Evolutionary conservation across 2,329 filamentous ascomycete genomes (phyloP).

Genomic region (Hymenoscyphus occultus): DNA sequence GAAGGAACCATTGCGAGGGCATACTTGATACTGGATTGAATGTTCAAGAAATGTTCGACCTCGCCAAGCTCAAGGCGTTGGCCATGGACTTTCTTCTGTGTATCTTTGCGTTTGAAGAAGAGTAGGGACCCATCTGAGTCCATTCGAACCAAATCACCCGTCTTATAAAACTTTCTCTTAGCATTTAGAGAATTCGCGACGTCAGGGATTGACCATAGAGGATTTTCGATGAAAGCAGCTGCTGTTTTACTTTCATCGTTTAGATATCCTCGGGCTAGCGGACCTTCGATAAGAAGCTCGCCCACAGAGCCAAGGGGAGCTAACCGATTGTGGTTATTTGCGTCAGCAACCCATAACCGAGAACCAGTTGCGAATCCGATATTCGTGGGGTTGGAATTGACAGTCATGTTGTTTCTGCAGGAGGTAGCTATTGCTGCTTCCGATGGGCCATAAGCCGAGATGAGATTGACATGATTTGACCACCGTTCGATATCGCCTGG

Average conservation of each 20-base stretch:
- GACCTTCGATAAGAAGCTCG: constrained; percentile 39
- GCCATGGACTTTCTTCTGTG: constrained; percentile 62
- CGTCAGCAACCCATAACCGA: constrained; percentile 11
- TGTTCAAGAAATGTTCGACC: constrained; percentile 39
- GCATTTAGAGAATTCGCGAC: not conserved
- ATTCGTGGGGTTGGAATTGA: constrained; percentile 8
- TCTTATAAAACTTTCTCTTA: constrained; percentile 52
- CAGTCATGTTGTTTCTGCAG: constrained; percentile 12
- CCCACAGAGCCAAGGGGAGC: constrained; percentile 18
- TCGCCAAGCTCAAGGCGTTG: constrained; percentile 63
- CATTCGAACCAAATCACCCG: constrained; percentile 44
- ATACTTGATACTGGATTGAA: constrained; percentile 12
- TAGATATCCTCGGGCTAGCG: constrained; percentile 59
- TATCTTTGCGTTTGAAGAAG: constrained; percentile 59
- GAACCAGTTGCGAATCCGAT: constrained; percentile 10
- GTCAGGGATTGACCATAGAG: not conserved
- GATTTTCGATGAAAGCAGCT: constrained; percentile 9
- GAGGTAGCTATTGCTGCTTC: constrained; percentile 25
- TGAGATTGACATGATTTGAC: constrained; percentile 38
- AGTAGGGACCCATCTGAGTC: constrained; percentile 46
- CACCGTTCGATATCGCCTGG: constrained; percentile 39
- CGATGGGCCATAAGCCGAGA: constrained; percentile 44
- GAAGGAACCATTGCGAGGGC: constrained; percentile 12
- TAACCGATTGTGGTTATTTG: constrained; percentile 7
- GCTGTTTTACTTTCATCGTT: constrained; percentile 40